phyloP scores from a whole-genome alignment of 345 rosid genomes.

The Bruguiera gymnorhiza region DNA sequence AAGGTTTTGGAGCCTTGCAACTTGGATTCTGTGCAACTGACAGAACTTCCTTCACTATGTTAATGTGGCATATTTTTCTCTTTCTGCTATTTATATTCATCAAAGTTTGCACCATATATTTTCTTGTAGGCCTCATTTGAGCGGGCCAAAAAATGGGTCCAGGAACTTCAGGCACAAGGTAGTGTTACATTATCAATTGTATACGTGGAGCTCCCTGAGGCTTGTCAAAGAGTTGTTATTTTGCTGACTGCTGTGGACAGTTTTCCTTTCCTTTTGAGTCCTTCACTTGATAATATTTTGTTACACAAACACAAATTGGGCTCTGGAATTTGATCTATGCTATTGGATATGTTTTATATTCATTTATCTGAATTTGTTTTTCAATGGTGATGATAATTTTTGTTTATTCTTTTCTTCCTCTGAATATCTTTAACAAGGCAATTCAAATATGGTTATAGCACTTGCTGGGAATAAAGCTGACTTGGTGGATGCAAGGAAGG shows the following conservation, averaged over 20 bases:
- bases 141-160: conserved; percentile 95
- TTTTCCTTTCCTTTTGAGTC: conserved; percentile 4
- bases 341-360: background rate
- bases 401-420: conserved; percentile 6
- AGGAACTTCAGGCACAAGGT: conserved; percentile 97
- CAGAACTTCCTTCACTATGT: no score
- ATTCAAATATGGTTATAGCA: conserved; percentile 86
- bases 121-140: conserved; percentile 76
- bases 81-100: no score
- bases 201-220: background rate
- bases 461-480: conserved; percentile 95
- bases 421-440: conserved; percentile 45
- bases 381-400: background rate
- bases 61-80: no score
- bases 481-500: conserved; percentile 75
- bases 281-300: background rate
- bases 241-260: background rate
- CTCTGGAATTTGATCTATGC: background rate
- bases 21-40: no score
- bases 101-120: background rate
- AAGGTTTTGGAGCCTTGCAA: no score
- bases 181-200: conserved; percentile 15
- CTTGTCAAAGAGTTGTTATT: background rate
- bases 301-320: no score
- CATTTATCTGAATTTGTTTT: background rate